Percentiles rank a stretch among this genome's conserved stretches.
Evolutionary conservation across 1,139 yeast species (phyloP).

Genomic region (Sugiyamaella sp.): DNA sequence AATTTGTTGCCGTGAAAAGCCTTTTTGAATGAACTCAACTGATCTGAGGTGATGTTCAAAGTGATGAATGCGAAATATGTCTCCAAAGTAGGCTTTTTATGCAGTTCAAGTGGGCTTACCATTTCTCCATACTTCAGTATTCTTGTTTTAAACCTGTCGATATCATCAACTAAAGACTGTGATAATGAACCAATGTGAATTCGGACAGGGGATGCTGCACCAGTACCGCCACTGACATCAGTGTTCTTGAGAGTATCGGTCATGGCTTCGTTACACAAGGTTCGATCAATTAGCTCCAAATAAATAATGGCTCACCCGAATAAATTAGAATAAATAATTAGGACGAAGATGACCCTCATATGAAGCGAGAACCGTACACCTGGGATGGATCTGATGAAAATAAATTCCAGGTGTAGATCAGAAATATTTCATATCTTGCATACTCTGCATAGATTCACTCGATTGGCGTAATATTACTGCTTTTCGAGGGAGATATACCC

Average conservation of each 20-base stretch:
- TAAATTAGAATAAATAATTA: too few species aligned
- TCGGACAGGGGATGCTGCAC: constrained; percentile 39
- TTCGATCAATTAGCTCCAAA: too few species aligned
- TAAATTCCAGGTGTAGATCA: not conserved
- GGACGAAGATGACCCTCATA: too few species aligned
- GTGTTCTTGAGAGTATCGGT: not conserved
- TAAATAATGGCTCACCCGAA: too few species aligned
- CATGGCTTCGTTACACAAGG: not conserved
- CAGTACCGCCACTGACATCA: not conserved
- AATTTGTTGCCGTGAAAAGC: constrained; percentile 70
- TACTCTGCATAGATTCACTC: not conserved
- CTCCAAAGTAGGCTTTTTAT: constrained; percentile 52
- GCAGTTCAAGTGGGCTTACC: constrained; percentile 50
- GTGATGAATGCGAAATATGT: constrained; percentile 69
- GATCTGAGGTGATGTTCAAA: constrained; percentile 52
- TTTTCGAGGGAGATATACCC: not conserved
- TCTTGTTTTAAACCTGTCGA: constrained; percentile 51
- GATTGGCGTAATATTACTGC: not conserved
- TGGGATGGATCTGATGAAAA: not conserved
- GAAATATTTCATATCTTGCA: constrained; percentile 7
- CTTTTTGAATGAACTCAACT: constrained; percentile 53
- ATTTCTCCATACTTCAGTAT: constrained; percentile 55
- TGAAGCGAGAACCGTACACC: too few species aligned
- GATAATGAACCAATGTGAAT: constrained; percentile 76
- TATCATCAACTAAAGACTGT: constrained; percentile 50